Conservation (phyloP, 2,329 filamentous ascomycete genomes). For the Aspergillus nomiae region DNA sequence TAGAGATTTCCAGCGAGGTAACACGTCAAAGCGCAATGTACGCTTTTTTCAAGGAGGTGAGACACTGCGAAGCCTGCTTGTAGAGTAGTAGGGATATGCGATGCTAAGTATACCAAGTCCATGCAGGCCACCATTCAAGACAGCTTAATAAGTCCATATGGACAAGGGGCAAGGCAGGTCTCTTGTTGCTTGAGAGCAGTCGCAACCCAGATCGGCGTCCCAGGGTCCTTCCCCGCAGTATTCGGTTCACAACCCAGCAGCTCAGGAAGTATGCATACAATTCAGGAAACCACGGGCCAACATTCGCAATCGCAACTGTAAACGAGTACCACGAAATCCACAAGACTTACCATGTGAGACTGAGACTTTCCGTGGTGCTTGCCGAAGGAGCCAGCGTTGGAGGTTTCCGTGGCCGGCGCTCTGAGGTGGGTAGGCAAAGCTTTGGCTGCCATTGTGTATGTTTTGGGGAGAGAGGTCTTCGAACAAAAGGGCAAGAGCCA, state of each 20-base stretch:
- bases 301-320: not conserved
- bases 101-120: not conserved
- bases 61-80: not conserved
- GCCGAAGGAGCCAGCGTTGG: constrained; percentile 39
- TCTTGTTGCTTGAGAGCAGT: not conserved
- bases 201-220: not conserved
- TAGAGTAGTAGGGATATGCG: not conserved
- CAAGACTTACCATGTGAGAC: constrained; percentile 56
- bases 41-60: not conserved
- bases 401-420: constrained; percentile 54
- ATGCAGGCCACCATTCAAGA: not conserved
- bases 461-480: constrained; percentile 4
- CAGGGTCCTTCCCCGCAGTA: not conserved
- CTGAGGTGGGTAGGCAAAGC: constrained; percentile 82
- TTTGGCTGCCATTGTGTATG: constrained; percentile 67
- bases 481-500: not conserved
- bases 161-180: not conserved
- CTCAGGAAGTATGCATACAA: not conserved
- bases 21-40: not conserved
- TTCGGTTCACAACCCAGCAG: not conserved
- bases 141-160: not conserved
- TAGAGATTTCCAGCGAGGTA: not conserved
- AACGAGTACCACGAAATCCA: not conserved
- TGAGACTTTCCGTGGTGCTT: constrained; percentile 59
- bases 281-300: not conserved